Conservation (phyloP, 495 filamentous ascomycete species). For the Podospora anserina region DNA sequence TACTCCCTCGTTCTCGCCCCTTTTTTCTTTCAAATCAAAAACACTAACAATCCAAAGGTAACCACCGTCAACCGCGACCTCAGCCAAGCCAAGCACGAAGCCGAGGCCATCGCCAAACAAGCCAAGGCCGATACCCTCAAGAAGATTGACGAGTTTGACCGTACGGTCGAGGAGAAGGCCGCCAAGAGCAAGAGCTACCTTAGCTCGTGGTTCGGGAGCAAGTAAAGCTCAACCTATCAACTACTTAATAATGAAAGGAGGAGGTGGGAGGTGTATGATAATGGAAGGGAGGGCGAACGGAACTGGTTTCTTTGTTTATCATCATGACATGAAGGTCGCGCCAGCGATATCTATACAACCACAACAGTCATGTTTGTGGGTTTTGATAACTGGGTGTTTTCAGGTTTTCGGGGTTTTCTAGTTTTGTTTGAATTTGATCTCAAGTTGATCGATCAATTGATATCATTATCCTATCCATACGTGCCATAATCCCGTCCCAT, state of each 20-base stretch:
- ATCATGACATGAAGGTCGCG: neutral
- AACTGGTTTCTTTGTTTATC: constrained; percentile 4
- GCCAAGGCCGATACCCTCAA: constrained; percentile 58
- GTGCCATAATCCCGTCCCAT: neutral
- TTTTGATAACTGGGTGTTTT: neutral
- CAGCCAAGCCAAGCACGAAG: constrained; percentile 51
- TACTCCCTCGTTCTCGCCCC: constrained; percentile 6
- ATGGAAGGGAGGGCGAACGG: neutral
- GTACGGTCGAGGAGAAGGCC: constrained; percentile 71
- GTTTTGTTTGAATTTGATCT: neutral
- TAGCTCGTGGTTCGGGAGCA: constrained; percentile 78
- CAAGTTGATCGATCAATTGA: neutral
- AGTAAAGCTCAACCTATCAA: constrained; percentile 30
- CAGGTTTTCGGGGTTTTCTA: neutral
- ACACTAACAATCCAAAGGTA: constrained; percentile 45
- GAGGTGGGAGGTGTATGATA: neutral
- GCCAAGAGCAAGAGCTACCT: constrained; percentile 74
- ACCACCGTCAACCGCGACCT: constrained; percentile 58
- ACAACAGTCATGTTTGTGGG: constrained; percentile 1
- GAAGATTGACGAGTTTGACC: constrained; percentile 70
- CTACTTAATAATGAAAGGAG: neutral
- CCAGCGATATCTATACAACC: neutral
- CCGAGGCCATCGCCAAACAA: constrained; percentile 58
- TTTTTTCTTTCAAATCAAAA: neutral
- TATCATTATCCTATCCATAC: neutral